These are phyloP conservation scores for Solanum piurae DNA, from an alignment of 257 asterid genomes.

Conservation along the genomic window DNA sequence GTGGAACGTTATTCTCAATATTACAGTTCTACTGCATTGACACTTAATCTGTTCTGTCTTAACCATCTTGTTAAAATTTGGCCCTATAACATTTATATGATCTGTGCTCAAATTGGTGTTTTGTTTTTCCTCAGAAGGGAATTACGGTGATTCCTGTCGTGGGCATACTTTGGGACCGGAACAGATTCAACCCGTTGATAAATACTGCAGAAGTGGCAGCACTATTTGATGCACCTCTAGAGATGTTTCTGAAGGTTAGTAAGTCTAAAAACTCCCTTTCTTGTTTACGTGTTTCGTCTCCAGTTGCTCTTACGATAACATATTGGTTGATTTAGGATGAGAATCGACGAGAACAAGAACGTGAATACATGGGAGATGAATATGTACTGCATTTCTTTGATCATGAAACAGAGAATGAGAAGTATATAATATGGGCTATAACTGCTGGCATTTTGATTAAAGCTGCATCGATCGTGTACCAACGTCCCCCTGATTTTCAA, in stretches of 20 bases:
- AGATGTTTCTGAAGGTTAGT: conserved; percentile 72
- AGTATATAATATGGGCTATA: conserved; percentile 62
- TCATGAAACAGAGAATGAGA: conserved; percentile 23
- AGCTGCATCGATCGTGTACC: conserved; percentile 54
- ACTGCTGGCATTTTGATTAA: conserved; percentile 73
- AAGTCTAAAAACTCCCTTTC: background rate
- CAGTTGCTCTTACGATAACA: background rate
- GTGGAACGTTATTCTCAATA: background rate
- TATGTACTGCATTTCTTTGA: conserved; percentile 71
- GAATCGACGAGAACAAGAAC: conserved; percentile 47
- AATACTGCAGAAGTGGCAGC: conserved; percentile 72
- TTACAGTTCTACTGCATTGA: background rate
- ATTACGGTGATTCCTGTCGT: conserved; percentile 66
- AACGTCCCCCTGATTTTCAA: conserved; percentile 41
- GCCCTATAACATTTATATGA: background rate
- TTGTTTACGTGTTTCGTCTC: background rate
- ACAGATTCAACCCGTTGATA: conserved; percentile 32
- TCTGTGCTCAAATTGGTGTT: too few relatives aligned
- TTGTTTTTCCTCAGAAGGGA: conserved; percentile 19
- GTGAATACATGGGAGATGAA: conserved; percentile 48
- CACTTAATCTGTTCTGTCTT: background rate
- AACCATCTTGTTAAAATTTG: background rate
- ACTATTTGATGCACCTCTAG: conserved; percentile 66
- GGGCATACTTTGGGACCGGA: conserved; percentile 52
- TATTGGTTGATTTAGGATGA: conserved; percentile 37